Evolutionary conservation across 768 basidiomycete genomes (phyloP).

Genomic region (Suillus weaverae): DNA sequence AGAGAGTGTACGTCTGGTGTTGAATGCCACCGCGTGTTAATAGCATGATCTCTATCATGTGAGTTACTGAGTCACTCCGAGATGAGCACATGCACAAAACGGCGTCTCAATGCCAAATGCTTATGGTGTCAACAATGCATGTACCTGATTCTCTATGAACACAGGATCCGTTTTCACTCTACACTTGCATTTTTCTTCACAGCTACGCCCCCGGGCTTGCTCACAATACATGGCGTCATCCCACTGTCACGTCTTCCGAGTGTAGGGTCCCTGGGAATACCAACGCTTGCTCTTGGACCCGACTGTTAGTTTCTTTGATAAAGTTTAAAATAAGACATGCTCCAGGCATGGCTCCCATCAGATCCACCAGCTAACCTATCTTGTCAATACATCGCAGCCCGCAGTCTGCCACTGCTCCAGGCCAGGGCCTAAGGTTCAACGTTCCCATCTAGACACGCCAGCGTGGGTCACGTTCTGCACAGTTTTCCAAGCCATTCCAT

Average conservation of each 20-base stretch:
- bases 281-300: neutral
- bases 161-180: neutral
- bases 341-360: neutral
- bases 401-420: neutral
- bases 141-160: neutral
- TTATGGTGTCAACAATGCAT: neutral
- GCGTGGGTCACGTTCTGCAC: neutral
- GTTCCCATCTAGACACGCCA: neutral
- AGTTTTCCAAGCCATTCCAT: neutral
- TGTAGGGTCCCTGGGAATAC: neutral
- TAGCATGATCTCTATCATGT: neutral
- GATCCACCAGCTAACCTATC: neutral
- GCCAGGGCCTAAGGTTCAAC: neutral
- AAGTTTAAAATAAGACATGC: neutral
- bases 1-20: neutral
- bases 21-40: neutral
- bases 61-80: neutral
- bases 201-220: neutral
- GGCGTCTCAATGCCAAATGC: neutral
- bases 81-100: neutral
- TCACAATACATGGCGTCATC: neutral
- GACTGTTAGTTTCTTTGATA: neutral
- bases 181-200: slow-evolving; percentile 1
- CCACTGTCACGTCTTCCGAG: neutral
- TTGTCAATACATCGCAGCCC: neutral